Evolutionary conservation across 163 green algal genomes (phyloP).

Genomic region (Prototheca wickerhamii): DNA sequence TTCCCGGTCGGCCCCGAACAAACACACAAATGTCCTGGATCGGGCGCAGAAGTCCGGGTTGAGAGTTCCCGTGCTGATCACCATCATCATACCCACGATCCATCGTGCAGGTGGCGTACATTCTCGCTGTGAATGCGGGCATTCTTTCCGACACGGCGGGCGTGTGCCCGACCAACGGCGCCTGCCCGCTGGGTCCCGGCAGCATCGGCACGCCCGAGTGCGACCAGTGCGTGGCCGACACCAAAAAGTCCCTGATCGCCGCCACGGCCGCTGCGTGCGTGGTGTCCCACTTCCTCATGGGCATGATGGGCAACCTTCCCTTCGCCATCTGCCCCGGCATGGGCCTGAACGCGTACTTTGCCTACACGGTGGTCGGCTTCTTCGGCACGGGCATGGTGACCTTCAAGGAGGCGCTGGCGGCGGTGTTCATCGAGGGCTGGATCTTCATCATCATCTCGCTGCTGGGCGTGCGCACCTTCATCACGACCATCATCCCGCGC

Average conservation of each 20-base stretch:
- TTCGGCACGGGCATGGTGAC: constrained; percentile 32
- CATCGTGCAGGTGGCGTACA: constrained; percentile 28
- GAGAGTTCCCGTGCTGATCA: not conserved
- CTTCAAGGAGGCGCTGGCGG: constrained; percentile 52
- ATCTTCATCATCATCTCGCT: constrained; percentile 64
- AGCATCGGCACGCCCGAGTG: constrained; percentile 2
- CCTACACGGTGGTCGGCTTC: constrained; percentile 68
- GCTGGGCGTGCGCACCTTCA: constrained; percentile 40
- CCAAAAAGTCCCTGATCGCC: constrained; percentile 31
- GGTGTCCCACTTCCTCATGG: constrained; percentile 52
- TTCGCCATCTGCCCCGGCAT: constrained; percentile 46
- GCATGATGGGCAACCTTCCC: constrained; percentile 44
- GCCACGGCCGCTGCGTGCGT: constrained; percentile 40
- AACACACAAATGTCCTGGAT: not conserved
- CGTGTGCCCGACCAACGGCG: constrained; percentile 22
- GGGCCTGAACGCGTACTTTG: constrained; percentile 56
- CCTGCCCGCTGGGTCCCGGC: constrained; percentile 9
- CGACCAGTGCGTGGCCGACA: constrained; percentile 15
- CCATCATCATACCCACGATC: not conserved
- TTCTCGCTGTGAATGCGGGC: constrained; percentile 36
- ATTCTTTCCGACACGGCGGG: constrained; percentile 54
- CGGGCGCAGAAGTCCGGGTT: not conserved
- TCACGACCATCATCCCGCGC: constrained; percentile 50
- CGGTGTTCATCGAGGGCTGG: constrained; percentile 71
- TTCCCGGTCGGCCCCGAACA: not conserved